A percentile compares a stretch with the other conserved stretches of the same genome.
Evolutionary conservation across 2,329 filamentous ascomycete species (phyloP).

Genomic region (Parafenestella ontariensis): DNA sequence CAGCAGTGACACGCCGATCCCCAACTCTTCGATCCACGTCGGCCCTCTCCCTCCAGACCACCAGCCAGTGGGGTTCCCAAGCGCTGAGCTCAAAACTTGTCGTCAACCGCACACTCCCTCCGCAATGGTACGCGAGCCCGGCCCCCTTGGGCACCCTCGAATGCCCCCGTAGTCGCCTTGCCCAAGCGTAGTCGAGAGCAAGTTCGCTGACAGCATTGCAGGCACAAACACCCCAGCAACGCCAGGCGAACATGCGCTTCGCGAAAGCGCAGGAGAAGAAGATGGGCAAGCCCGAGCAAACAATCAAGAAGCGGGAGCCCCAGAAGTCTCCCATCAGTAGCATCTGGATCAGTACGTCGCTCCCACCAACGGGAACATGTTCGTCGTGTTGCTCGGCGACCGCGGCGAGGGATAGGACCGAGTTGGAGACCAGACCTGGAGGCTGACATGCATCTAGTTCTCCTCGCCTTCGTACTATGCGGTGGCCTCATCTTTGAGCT

Average conservation of each 20-base stretch:
- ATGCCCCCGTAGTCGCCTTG: neutral
- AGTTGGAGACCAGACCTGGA: neutral
- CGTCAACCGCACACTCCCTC: neutral
- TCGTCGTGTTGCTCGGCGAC: neutral
- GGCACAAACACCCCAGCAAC: constrained; percentile 86
- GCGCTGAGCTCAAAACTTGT: neutral
- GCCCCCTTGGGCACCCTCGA: neutral
- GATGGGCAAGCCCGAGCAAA: constrained; percentile 69
- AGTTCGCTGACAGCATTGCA: constrained; percentile 41
- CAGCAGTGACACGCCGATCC: neutral
- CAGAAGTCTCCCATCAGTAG: constrained; percentile 62
- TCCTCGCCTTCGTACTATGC: constrained; percentile 69
- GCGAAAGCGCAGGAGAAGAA: constrained; percentile 74
- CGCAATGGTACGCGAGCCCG: constrained; percentile 21
- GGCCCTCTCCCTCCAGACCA: neutral
- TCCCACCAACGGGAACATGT: no score
- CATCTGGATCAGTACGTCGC: constrained; percentile 67
- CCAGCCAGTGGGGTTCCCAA: neutral
- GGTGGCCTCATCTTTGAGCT: constrained; percentile 67
- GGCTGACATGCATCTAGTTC: constrained; percentile 48
- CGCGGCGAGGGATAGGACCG: neutral
- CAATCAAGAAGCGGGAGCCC: constrained; percentile 57
- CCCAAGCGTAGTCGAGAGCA: neutral
- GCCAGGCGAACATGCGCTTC: constrained; percentile 81
- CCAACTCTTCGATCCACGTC: neutral